Conservation (phyloP, 2,329 filamentous ascomycete genomes). For the Periglandula ipomoeae region DNA sequence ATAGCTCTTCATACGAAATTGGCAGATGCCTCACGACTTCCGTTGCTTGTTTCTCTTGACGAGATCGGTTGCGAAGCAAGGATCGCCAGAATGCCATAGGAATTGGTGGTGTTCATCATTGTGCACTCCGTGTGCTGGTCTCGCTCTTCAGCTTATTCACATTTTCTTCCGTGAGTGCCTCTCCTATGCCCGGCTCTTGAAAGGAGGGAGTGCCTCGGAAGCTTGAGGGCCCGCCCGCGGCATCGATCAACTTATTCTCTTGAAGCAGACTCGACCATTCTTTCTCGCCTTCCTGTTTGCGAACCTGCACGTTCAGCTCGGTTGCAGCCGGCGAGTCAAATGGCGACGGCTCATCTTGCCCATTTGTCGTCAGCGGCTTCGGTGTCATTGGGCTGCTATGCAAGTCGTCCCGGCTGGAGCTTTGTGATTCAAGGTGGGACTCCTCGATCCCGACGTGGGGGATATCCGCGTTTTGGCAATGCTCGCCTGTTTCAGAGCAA, state of each 20-base stretch:
- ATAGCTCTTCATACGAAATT: too few relatives aligned
- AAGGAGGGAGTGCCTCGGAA: conserved; percentile 23
- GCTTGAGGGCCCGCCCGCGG: conserved; percentile 29
- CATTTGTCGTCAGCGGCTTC: conserved; percentile 27
- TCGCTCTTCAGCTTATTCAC: conserved; percentile 36
- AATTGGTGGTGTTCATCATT: neutral
- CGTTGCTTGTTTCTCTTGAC: too few relatives aligned
- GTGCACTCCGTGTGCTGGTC: conserved; percentile 9
- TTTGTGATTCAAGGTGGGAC: conserved; percentile 10
- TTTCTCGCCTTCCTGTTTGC: conserved; percentile 26
- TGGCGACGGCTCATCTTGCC: conserved; percentile 31
- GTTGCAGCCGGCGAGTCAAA: conserved; percentile 26
- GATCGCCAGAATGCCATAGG: too few relatives aligned
- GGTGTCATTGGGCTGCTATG: conserved; percentile 28
- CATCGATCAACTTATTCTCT: conserved; percentile 38
- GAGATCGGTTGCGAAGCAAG: too few relatives aligned
- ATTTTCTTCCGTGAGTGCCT: conserved; percentile 45
- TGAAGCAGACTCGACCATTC: conserved; percentile 35
- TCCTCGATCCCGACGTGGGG: conserved; percentile 27
- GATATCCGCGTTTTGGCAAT: conserved; percentile 33
- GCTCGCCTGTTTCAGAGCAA: conserved; percentile 36
- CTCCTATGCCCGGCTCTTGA: conserved; percentile 26
- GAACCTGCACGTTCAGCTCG: conserved; percentile 25
- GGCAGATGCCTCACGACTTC: too few relatives aligned
- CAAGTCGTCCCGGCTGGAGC: conserved; percentile 18